These are phyloP conservation scores for Heimioporus retisporus DNA, from an alignment of 1,284 basidiomycete species.

Conservation along the genomic window DNA sequence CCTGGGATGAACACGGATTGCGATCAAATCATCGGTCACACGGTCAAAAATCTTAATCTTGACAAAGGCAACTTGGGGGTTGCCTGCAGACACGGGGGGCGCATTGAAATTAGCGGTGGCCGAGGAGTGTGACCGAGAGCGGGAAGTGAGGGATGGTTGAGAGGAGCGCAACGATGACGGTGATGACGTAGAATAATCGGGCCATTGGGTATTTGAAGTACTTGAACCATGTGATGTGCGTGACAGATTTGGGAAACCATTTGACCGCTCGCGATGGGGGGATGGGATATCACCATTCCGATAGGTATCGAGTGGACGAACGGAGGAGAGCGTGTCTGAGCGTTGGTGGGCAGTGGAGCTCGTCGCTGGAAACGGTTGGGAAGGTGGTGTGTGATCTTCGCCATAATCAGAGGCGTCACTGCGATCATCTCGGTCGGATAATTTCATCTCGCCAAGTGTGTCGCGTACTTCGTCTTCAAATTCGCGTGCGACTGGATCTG, in stretches of 20 bases:
- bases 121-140: constrained; percentile 66
- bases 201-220: constrained; percentile 40
- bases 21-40: constrained; percentile 93
- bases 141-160: constrained; percentile 54
- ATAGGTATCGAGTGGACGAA: constrained; percentile 30
- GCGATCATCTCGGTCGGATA: constrained; percentile 51
- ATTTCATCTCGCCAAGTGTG: constrained; percentile 58
- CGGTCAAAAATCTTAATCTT: constrained; percentile 99
- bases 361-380: constrained; percentile 18
- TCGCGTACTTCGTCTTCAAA: constrained; percentile 56
- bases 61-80: constrained; percentile 87
- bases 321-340: constrained; percentile 60
- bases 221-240: constrained; percentile 38
- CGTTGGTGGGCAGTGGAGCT: constrained; percentile 54
- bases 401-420: constrained; percentile 72
- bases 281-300: constrained; percentile 39
- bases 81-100: constrained; percentile 79
- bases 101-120: constrained; percentile 64
- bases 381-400: constrained; percentile 60
- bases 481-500: constrained; percentile 41
- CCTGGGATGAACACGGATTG: constrained; percentile 96
- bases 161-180: constrained; percentile 62
- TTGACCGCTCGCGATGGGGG: constrained; percentile 35
- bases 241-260: constrained; percentile 28
- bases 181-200: constrained; percentile 46